These are phyloP conservation scores for Salix dunnii DNA, from an alignment of 345 rosid species.

Conservation along the genomic window DNA sequence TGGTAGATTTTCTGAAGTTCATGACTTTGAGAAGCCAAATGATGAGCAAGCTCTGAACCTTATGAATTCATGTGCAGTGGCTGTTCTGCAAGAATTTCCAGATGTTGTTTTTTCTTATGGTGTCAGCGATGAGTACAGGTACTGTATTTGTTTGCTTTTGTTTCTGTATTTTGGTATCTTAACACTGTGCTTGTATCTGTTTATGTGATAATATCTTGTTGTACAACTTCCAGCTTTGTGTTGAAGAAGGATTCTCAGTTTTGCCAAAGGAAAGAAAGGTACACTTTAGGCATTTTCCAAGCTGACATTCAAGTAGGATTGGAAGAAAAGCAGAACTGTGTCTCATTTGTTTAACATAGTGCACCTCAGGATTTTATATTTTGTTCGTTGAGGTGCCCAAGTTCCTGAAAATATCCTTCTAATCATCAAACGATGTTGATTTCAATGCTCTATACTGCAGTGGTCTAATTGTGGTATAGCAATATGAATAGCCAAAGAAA, in stretches of 20 bases:
- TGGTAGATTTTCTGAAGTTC: slow-evolving; percentile 73
- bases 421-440: too few species aligned
- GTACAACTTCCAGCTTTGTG: slow-evolving; percentile 55
- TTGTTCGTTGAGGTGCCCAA: too few species aligned
- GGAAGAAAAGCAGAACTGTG: too few species aligned
- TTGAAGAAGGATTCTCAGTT: slow-evolving; percentile 59
- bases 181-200: neutral
- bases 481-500: too few species aligned
- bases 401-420: too few species aligned
- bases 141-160: neutral
- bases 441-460: too few species aligned
- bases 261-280: slow-evolving; percentile 68
- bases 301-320: too few species aligned
- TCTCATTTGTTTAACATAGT: too few species aligned
- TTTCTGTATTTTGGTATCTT: neutral
- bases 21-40: slow-evolving; percentile 86
- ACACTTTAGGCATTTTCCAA: neutral
- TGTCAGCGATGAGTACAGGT: slow-evolving; percentile 95
- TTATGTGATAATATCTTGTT: slow-evolving; percentile 16
- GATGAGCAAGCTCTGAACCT: slow-evolving; percentile 83
- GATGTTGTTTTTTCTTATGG: slow-evolving; percentile 75
- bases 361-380: too few species aligned
- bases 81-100: slow-evolving; percentile 61
- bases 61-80: slow-evolving; percentile 85
- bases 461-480: too few species aligned